A percentile compares a stretch with the other conserved stretches of the same genome.
Evolutionary conservation across 2,329 filamentous ascomycete genomes (phyloP).

Genomic region (Botrytis medusae): DNA sequence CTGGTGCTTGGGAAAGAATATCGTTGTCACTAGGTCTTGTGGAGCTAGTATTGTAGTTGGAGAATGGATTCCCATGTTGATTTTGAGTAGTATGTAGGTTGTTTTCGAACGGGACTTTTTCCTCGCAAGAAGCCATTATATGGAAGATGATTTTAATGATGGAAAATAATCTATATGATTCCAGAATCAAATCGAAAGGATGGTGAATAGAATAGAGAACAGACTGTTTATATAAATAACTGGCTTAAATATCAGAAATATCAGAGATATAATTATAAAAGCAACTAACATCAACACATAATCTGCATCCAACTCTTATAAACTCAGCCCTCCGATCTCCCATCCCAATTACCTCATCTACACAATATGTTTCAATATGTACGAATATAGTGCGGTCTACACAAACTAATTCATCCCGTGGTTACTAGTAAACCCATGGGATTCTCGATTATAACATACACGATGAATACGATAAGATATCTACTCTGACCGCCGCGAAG

Average conservation of each 20-base stretch:
- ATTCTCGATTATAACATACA: not conserved
- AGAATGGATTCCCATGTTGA: not conserved
- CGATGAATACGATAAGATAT: not conserved
- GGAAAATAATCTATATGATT: not conserved
- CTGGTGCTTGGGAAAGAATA: not conserved
- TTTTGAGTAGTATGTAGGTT: not conserved
- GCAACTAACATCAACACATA: not conserved
- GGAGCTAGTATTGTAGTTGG: not conserved
- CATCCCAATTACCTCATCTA: not conserved
- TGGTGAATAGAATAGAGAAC: not conserved
- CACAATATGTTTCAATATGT: not conserved
- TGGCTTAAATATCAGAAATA: not conserved
- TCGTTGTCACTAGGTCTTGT: not conserved
- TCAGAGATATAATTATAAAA: not conserved
- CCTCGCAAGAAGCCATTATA: not conserved
- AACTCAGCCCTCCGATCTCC: not conserved
- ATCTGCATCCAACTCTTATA: not conserved
- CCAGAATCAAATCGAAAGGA: not conserved
- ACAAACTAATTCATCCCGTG: not conserved
- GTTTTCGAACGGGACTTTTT: not conserved
- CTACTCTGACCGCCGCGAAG: not conserved
- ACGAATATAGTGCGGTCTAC: not conserved
- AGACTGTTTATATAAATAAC: fast-evolving
- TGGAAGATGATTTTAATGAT: not conserved
- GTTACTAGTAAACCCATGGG: not conserved